Percentiles rank a stretch among this genome's conserved stretches.
Evolutionary conservation across 768 basidiomycete species (phyloP).

Genomic region (Psilocybe cyanescens): DNA sequence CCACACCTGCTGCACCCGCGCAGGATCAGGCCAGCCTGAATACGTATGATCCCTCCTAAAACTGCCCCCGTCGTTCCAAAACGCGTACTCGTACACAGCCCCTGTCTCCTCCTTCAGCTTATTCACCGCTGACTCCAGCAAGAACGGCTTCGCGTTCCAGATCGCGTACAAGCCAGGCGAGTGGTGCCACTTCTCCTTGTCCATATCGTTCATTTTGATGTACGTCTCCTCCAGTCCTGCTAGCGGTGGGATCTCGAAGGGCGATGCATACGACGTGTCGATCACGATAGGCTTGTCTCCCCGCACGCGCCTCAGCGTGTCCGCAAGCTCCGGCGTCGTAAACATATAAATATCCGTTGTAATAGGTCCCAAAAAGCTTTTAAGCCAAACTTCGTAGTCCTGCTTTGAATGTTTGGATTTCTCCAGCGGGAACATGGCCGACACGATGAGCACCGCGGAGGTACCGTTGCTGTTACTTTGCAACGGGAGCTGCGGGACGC

Average conservation of each 20-base stretch:
- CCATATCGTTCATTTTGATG: slow-evolving; percentile 42
- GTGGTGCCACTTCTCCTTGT: slow-evolving; percentile 37
- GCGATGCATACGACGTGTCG: slow-evolving; percentile 47
- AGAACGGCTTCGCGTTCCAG: slow-evolving; percentile 57
- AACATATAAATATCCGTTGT: slow-evolving; percentile 58
- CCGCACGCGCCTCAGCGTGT: slow-evolving; percentile 28
- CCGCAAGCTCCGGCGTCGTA: slow-evolving; percentile 44
- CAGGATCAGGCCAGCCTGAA: slow-evolving; percentile 47
- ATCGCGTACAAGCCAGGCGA: slow-evolving; percentile 46
- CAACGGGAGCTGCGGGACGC: background rate
- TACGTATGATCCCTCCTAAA: slow-evolving; percentile 49
- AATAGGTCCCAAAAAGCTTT: slow-evolving; percentile 32
- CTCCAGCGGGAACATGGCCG: slow-evolving; percentile 52
- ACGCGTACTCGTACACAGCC: slow-evolving; percentile 51
- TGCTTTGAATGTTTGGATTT: slow-evolving; percentile 2
- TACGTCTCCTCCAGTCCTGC: slow-evolving; percentile 36
- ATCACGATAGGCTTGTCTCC: slow-evolving; percentile 37
- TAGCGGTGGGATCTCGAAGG: slow-evolving; percentile 54
- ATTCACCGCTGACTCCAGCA: slow-evolving; percentile 45
- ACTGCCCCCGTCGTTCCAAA: slow-evolving; percentile 60
- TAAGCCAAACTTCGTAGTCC: background rate
- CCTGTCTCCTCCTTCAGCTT: slow-evolving; percentile 23
- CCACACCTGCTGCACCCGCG: slow-evolving; percentile 44
- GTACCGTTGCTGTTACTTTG: background rate
- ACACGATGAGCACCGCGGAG: slow-evolving; percentile 49